Conservation (phyloP, 139 green algal genomes). For the Chlorella sp. region DNA sequence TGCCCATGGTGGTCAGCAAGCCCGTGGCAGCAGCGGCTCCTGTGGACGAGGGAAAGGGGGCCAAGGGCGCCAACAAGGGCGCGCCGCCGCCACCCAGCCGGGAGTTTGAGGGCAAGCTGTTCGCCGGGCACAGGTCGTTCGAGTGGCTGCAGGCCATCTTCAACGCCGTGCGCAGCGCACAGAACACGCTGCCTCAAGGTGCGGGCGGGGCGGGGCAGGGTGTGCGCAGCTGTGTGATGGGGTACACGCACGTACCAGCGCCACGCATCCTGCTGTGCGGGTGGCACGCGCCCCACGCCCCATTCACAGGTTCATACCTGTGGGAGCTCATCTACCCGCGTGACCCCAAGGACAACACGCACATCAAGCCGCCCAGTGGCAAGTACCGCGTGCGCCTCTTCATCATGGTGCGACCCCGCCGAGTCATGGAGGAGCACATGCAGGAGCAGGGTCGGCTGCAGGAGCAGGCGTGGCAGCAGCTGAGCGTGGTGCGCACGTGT, state of each 20-base stretch:
- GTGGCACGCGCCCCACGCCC: too few species aligned
- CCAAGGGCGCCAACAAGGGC: constrained; percentile 14
- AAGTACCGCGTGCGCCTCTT: constrained; percentile 60
- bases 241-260: too few species aligned
- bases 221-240: too few species aligned
- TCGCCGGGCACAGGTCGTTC: constrained; percentile 46
- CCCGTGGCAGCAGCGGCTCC: too few species aligned
- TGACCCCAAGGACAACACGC: constrained; percentile 43
- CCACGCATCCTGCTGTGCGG: too few species aligned
- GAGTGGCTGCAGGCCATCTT: constrained; percentile 58
- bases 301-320: constrained; percentile 48
- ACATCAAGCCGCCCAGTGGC: constrained; percentile 30
- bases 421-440: too few species aligned
- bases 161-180: constrained; percentile 30
- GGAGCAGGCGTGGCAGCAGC: neutral
- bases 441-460: neutral
- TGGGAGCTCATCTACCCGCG: constrained; percentile 73
- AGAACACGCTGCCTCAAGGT: constrained; percentile 10
- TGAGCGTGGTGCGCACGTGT: neutral
- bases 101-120: constrained; percentile 42
- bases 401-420: constrained; percentile 43
- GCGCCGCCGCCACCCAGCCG: constrained; percentile 8
- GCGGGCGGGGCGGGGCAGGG: neutral
- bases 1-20: constrained; percentile 39
- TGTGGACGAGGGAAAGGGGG: constrained; percentile 12